These are phyloP conservation scores for Selaginella moellendorffii DNA, from an alignment of 75 land plant genomes.

Conservation along the genomic window DNA sequence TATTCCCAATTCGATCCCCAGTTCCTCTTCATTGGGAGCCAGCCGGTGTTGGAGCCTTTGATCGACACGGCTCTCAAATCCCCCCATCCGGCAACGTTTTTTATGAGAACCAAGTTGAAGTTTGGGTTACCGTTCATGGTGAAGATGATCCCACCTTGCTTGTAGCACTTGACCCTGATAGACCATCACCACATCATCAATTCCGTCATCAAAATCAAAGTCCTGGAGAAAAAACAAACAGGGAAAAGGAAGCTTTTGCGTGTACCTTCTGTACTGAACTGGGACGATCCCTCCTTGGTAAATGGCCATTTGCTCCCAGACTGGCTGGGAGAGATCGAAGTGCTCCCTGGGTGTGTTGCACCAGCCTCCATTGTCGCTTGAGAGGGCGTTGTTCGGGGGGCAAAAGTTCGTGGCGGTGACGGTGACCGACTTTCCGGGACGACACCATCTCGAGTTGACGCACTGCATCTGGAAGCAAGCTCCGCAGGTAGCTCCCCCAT, in stretches of 20 bases:
- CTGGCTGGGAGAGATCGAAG: constrained; percentile 18
- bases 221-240: too few species aligned
- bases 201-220: not conserved
- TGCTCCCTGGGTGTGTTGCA: constrained; percentile 16
- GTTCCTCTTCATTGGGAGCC: constrained; percentile 13
- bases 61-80: constrained; percentile 5
- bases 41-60: constrained; percentile 15
- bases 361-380: constrained; percentile 16
- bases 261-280: constrained; percentile 15
- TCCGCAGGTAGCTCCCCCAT: constrained; percentile 13
- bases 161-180: constrained; percentile 13
- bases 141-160: constrained; percentile 13
- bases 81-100: constrained; percentile 11
- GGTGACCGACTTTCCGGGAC: constrained; percentile 7
- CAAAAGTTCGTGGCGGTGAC: constrained; percentile 21
- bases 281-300: constrained; percentile 14
- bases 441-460: constrained; percentile 9
- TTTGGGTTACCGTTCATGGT: constrained; percentile 9
- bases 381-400: constrained; percentile 13
- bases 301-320: constrained; percentile 11
- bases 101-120: constrained; percentile 13
- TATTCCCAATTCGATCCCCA: constrained; percentile 14
- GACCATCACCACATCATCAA: not conserved
- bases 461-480: constrained; percentile 16
- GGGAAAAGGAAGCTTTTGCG: too few species aligned